Conservation (phyloP, 768 basidiomycete species). For the Tricholoma furcatifolium region DNA sequence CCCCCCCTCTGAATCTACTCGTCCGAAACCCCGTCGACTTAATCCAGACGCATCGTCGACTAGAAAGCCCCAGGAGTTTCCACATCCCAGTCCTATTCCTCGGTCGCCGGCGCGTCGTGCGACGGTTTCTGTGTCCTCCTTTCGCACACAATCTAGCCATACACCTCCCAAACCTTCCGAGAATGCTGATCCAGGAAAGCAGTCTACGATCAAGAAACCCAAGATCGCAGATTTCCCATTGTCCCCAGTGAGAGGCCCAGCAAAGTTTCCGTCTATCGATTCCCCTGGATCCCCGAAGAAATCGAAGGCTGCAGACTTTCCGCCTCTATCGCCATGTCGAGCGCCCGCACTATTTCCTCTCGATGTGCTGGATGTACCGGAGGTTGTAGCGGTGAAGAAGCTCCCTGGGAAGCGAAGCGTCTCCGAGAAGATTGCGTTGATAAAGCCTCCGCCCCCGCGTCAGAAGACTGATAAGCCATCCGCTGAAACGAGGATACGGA, state of each 20-base stretch:
- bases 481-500: background rate
- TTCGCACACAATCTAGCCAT: background rate
- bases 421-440: conserved; percentile 4
- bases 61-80: background rate
- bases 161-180: background rate
- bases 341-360: conserved; percentile 5
- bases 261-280: conserved; percentile 6
- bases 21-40: conserved; percentile 18
- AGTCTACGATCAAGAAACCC: conserved; percentile 4
- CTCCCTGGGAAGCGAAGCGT: conserved; percentile 1
- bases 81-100: background rate
- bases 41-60: background rate
- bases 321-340: conserved; percentile 10
- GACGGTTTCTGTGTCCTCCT: conserved; percentile 7
- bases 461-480: background rate
- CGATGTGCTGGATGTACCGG: background rate
- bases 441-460: background rate
- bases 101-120: conserved; percentile 13
- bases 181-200: background rate
- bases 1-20: background rate
- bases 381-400: background rate
- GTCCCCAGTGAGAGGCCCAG: conserved; percentile 4
- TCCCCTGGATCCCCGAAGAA: conserved; percentile 1
- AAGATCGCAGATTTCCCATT: conserved; percentile 26
- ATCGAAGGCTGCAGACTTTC: conserved; percentile 24